These are phyloP conservation scores for Castanopsis chinensis DNA, from an alignment of 306 rosid species.

Conservation along the genomic window DNA sequence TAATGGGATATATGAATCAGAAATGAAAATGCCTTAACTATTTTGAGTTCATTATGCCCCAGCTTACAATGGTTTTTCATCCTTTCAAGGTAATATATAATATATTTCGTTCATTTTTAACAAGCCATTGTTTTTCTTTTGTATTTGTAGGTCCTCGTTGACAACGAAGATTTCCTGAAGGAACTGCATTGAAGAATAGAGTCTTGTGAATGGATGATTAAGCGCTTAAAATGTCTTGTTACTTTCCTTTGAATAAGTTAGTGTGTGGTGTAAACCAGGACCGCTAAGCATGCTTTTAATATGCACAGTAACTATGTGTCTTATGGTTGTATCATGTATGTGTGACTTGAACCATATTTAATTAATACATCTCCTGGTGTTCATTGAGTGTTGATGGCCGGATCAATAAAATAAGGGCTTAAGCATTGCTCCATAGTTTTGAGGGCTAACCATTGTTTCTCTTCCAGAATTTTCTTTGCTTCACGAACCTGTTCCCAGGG, in stretches of 20 bases:
- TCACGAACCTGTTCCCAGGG: no score
- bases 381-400: no score
- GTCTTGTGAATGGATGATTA: background rate
- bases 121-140: conserved; percentile 7
- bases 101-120: background rate
- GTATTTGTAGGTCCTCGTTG: conserved; percentile 72
- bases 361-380: background rate
- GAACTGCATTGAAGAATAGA: conserved; percentile 47
- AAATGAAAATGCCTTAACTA: background rate
- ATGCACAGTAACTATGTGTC: conserved; percentile 6
- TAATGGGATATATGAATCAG: background rate
- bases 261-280: background rate
- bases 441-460: no score
- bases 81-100: no score
- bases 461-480: no score
- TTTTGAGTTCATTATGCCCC: background rate
- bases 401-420: no score
- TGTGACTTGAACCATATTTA: conserved; percentile 1
- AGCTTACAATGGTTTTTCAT: no score
- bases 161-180: conserved; percentile 78
- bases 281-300: background rate
- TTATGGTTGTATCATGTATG: background rate
- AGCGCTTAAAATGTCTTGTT: background rate
- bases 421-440: no score
- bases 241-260: conserved; percentile 32